Conservation (phyloP, 2,329 filamentous ascomycete genomes). For the Torrubiella hemipterigena region DNA sequence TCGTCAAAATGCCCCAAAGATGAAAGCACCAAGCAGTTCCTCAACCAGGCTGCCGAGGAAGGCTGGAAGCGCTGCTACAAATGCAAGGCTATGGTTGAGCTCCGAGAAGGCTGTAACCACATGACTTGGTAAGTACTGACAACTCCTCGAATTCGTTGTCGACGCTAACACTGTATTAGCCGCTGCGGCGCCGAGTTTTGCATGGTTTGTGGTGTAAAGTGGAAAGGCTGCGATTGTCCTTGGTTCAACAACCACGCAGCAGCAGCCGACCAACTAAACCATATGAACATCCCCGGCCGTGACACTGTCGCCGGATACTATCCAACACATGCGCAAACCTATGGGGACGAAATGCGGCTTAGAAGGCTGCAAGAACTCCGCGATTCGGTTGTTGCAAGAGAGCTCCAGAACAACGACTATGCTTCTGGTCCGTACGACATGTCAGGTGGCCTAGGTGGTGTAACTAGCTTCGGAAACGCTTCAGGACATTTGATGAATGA, state of each 20-base stretch:
- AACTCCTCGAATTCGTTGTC: not conserved
- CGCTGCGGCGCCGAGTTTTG: slow-evolving; percentile 78
- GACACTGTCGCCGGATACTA: too few species aligned
- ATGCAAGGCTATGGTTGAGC: slow-evolving; percentile 63
- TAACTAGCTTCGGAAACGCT: slow-evolving; percentile 36
- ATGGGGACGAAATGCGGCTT: slow-evolving; percentile 35
- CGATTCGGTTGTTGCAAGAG: slow-evolving; percentile 28
- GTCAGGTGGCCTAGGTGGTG: slow-evolving; percentile 20
- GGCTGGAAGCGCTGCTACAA: slow-evolving; percentile 68
- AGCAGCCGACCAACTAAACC: slow-evolving; percentile 41
- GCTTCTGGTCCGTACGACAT: slow-evolving; percentile 27
- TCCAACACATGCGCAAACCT: slow-evolving; percentile 16
- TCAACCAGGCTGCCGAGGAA: slow-evolving; percentile 52
- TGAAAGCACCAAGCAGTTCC: slow-evolving; percentile 49
- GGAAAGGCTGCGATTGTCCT: slow-evolving; percentile 74
- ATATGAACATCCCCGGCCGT: slow-evolving; percentile 38
- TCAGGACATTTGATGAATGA: slow-evolving; percentile 50
- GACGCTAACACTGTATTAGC: slow-evolving; percentile 24
- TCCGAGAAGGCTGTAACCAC: slow-evolving; percentile 76
- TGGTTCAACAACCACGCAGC: slow-evolving; percentile 57
- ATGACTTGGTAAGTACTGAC: slow-evolving; percentile 70
- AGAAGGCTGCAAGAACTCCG: slow-evolving; percentile 33
- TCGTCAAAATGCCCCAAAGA: slow-evolving; percentile 59
- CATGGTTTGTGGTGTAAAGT: slow-evolving; percentile 70
- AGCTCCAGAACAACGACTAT: slow-evolving; percentile 22